Evolutionary conservation across 2,329 filamentous ascomycete genomes (phyloP), one percentile per base, ranked within the genome.

Genomic region (Alternaria viburni): DNA sequence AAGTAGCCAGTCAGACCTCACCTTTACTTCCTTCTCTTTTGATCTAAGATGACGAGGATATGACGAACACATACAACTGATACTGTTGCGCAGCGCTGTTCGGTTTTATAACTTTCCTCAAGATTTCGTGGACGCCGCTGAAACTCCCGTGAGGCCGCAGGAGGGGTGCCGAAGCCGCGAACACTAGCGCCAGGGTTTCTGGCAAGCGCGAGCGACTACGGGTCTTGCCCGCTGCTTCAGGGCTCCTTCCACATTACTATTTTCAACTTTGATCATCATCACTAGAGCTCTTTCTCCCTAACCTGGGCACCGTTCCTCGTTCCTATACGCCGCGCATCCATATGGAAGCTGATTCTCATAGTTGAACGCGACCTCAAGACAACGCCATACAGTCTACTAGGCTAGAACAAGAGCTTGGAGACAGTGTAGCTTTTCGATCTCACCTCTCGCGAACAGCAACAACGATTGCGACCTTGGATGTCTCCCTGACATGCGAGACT

Each of bases 101-200:
- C 15, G 8, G 13, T 9, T 41, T 15, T 43, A 49, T 43, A 21
- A 15, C 46, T 26, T 30, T 32, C 26, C 30, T 47, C 15, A 49
- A 30, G 28, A 25, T 28, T 28, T 50, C 19, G 23, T 26, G 21
- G 17, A 45, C 49, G 44, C n/a, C 9, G 30, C 28, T 56, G 58
- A 61, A 57, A 57, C 58, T 50, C 21, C 52, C 52, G 52, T 15
- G 36, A 57, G 54, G 55, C 32, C 36, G 36, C 41, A 47, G 28
- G 59, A 62, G 60, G 60, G 60, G 60, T 62, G 60, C 60, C 60
- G 60, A 62, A 59, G 41, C 52, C 50, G 49, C 32, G 36, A 36
- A 4, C 56, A 36, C 60, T 62, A 59, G 44, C 19, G 45, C 44
- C 25, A 21, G 19, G n/a, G 55, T 28, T 26, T 32, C 21, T 23